Evolutionary conservation across 2,329 filamentous ascomycete genomes (phyloP).

Genomic region (Diaporthe amygdali): DNA sequence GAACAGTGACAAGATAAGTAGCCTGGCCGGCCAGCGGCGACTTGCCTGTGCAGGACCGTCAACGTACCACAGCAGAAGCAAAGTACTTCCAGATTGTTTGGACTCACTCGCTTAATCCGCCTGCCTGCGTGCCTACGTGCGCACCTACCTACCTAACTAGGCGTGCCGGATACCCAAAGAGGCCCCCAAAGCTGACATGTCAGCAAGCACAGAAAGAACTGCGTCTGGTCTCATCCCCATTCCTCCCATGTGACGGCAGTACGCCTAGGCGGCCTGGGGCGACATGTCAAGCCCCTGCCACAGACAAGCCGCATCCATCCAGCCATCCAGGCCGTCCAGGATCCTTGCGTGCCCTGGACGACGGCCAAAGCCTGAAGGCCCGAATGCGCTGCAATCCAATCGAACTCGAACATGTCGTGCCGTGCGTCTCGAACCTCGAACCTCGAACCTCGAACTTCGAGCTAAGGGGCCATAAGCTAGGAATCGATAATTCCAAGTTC

Average conservation of each 20-base stretch:
- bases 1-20: background rate
- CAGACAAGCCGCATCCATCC: background rate
- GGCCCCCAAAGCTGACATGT: conserved; percentile 2
- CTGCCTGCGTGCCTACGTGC: background rate
- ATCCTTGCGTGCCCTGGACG: background rate
- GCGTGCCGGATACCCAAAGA: background rate
- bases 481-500: background rate
- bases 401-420: conserved; percentile 7
- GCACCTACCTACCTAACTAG: background rate
- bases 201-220: conserved; percentile 4
- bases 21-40: background rate
- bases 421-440: background rate
- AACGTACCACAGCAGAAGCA: background rate
- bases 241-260: conserved; percentile 9
- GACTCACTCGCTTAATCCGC: conserved; percentile 5
- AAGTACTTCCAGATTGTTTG: background rate
- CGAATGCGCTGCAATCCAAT: background rate
- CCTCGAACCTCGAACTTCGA: background rate
- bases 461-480: background rate
- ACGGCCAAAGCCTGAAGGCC: conserved; percentile 1
- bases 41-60: background rate
- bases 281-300: background rate
- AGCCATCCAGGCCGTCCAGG: background rate
- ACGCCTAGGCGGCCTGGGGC: background rate
- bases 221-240: conserved; percentile 1